Percentiles rank a stretch among this genome's conserved stretches.
phyloP scores from a whole-genome alignment of 495 filamentous ascomycete species.

The Xylaria venustula region DNA sequence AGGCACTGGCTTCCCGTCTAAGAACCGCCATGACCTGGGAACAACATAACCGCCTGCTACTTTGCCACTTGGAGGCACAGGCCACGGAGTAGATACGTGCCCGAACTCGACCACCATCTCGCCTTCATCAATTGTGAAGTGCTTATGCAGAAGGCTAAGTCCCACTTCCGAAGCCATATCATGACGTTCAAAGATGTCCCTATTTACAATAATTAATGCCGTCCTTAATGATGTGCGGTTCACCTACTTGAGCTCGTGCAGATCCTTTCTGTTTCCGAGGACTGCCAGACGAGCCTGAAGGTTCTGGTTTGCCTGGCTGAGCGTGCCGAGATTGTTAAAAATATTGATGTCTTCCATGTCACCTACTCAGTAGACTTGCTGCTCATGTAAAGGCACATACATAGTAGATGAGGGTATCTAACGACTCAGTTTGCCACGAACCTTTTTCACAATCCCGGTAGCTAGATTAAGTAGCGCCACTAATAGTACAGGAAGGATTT shows the following conservation, averaged over 20 bases:
- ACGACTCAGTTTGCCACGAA: no score
- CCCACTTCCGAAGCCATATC: background rate
- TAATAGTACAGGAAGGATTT: background rate
- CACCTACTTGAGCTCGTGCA: conserved; percentile 5
- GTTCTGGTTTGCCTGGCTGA: background rate
- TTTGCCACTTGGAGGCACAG: background rate
- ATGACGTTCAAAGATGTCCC: conserved; percentile 9
- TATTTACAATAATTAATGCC: background rate
- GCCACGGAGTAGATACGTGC: conserved; percentile 5
- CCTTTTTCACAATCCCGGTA: background rate
- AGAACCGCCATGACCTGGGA: background rate
- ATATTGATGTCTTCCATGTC: conserved; percentile 6
- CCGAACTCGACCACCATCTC: conserved; percentile 6
- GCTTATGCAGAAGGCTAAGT: background rate
- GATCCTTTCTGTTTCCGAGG: background rate
- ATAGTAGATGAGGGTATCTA: no score
- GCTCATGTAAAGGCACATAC: background rate
- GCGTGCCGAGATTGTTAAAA: background rate
- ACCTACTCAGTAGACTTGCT: background rate
- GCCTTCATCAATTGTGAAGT: conserved; percentile 3
- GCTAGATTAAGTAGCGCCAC: background rate
- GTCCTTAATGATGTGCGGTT: background rate
- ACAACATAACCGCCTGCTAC: conserved; percentile 3
- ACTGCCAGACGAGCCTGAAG: conserved; percentile 1
- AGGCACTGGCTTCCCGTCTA: background rate